Evolutionary conservation across 2,329 filamentous ascomycete species (phyloP), one percentile per base, ranked within the genome.

Genomic region (Penicillium sp.): DNA sequence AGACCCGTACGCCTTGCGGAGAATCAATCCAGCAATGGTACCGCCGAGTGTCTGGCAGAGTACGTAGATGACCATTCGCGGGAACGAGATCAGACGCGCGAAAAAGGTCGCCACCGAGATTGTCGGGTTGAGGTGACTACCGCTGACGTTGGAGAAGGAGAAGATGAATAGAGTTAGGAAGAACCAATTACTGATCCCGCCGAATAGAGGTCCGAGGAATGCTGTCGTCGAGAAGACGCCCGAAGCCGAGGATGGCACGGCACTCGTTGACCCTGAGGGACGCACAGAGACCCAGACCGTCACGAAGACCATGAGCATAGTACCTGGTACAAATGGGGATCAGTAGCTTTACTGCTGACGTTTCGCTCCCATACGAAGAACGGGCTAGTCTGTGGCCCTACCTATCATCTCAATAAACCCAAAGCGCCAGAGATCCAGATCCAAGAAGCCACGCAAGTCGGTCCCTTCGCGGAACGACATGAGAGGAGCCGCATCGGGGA

Each of bases 101-200:
- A 27, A 44, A 6, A 44, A 44, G 1, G 41, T 44, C 3, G 51
- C 51, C 1, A 54, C 14, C 19, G 51, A 31, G 13, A 54, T 54
- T 3, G 39, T 33, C 16, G 51, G 51, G 27, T 54, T 54, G 51
- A 54, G 51, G 16, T 54, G 51, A 44, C 22, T 33, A 19, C 51
- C 51, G 18, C 51, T 54, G 51, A 44, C 27, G 22, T 27, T 31
- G 39, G 51, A 41, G 39, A 54, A 54, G n/a, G 51, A 14, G 51
- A 54, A 54, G 27, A 54, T 44, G 14, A 54, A 54, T 27, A 54
- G 39, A n/a, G 51, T 54, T 10, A 54, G 51, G 35, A 54, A 54
- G 6, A 54, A 35, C 39, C 39, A 54, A 27, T 44, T 44, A 22
- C 22, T 27, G 6, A 44, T 44, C 4, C 41, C 41, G 5, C 41